Percentiles rank a stretch among this genome's conserved stretches.
phyloP scores from a whole-genome alignment of 2,329 filamentous ascomycete genomes.

The Sclerotinia minor region DNA sequence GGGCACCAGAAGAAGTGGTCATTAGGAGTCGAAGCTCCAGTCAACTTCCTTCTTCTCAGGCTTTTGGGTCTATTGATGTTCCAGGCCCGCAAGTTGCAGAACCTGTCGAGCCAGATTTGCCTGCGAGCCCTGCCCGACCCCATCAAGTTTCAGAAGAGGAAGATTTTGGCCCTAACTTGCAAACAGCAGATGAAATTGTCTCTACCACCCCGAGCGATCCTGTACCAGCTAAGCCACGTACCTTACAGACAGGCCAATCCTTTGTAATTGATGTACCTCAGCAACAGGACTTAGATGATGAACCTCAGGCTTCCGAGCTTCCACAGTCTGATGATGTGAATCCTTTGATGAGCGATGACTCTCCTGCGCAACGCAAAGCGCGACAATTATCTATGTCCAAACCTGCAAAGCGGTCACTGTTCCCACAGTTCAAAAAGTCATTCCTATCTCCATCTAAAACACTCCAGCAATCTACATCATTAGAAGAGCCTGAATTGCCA shows the following conservation, averaged over 20 bases:
- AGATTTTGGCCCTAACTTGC: background rate
- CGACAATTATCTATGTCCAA: slow-evolving; percentile 20
- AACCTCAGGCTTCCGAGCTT: background rate
- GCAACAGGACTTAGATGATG: background rate
- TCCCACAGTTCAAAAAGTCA: background rate
- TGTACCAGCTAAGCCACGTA: slow-evolving; percentile 1
- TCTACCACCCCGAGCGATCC: slow-evolving; percentile 20
- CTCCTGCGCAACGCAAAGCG: slow-evolving; percentile 20
- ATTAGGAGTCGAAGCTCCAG: slow-evolving; percentile 20
- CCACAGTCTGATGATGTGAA: slow-evolving; percentile 4
- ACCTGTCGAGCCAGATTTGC: background rate
- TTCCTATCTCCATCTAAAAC: slow-evolving; percentile 1
- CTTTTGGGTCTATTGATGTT: slow-evolving; percentile 21
- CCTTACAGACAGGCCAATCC: background rate
- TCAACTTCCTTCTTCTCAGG: slow-evolving; percentile 11
- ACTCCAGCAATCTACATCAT: background rate
- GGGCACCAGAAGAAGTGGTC: slow-evolving; percentile 9
- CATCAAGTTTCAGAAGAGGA: slow-evolving; percentile 15
- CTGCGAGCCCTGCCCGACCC: background rate
- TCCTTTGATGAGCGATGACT: slow-evolving; percentile 21
- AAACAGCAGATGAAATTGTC: background rate
- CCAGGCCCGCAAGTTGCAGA: slow-evolving; percentile 1
- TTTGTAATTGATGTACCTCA: slow-evolving; percentile 3
- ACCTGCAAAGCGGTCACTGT: slow-evolving; percentile 12
- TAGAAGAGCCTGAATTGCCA: slow-evolving; percentile 64